phyloP scores from a whole-genome alignment of 768 basidiomycete genomes.

The Phylloporus scabripes region DNA sequence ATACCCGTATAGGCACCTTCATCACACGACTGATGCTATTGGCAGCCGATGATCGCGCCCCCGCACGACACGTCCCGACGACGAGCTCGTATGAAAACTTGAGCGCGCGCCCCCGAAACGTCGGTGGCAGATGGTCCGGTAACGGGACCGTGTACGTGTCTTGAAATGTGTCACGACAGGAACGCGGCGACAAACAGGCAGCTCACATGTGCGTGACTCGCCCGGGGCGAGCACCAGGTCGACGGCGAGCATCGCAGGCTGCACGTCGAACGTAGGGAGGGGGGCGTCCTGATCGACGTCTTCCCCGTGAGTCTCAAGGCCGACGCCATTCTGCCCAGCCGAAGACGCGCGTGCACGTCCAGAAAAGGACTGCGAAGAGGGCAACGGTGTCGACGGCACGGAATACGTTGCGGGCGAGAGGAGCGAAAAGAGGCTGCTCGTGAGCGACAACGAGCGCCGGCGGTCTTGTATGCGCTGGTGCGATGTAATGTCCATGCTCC shows the following conservation, averaged over 20 bases:
- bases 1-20: conserved; percentile 88
- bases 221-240: conserved; percentile 81
- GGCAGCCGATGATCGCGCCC: conserved; percentile 22
- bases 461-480: conserved; percentile 20
- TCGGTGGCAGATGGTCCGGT: conserved; percentile 82
- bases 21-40: conserved; percentile 69
- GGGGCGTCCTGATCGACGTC: conserved; percentile 59
- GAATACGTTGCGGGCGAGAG: conserved; percentile 37
- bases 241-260: conserved; percentile 84
- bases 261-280: conserved; percentile 81
- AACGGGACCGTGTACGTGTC: conserved; percentile 76
- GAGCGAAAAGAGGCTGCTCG: conserved; percentile 46
- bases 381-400: conserved; percentile 17
- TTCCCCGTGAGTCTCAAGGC: conserved; percentile 28
- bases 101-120: conserved; percentile 79
- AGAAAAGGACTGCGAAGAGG: conserved; percentile 23
- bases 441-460: conserved; percentile 39
- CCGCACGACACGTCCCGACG: conserved; percentile 79
- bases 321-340: conserved; percentile 20
- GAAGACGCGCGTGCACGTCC: conserved; percentile 19
- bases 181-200: not conserved
- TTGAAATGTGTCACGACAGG: conserved; percentile 28
- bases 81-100: conserved; percentile 86
- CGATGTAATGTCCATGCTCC: conserved; percentile 73
- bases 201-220: conserved; percentile 72